Conservation (phyloP, 1,139 yeast species). For the Pneumocystis wakefieldiae region DNA sequence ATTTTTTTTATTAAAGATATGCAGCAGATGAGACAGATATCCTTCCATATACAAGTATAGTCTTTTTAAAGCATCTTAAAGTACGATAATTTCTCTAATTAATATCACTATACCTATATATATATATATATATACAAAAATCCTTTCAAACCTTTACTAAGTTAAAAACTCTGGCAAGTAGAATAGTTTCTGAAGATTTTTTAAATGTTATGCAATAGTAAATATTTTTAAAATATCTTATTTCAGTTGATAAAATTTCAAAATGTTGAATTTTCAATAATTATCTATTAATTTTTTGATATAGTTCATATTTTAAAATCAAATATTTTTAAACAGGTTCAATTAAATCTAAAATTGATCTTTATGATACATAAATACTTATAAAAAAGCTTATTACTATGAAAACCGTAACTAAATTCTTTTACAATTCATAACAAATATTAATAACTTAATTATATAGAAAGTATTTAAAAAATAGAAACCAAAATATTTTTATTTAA, state of each 20-base stretch:
- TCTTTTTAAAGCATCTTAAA: neutral
- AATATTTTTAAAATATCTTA: too few species aligned
- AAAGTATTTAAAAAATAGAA: neutral
- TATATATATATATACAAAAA: neutral
- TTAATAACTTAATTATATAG: neutral
- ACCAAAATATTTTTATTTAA: neutral
- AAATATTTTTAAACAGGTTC: neutral
- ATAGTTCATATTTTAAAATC: too few species aligned
- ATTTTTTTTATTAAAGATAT: neutral
- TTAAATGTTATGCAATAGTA: neutral
- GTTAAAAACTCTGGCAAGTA: neutral
- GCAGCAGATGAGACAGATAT: neutral
- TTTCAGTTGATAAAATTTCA: too few species aligned
- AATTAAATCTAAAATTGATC: too few species aligned
- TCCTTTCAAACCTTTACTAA: neutral
- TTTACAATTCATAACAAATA: neutral
- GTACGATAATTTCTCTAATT: neutral
- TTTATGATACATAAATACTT: neutral
- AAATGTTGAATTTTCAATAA: too few species aligned
- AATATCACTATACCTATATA: neutral
- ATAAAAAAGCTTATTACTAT: neutral
- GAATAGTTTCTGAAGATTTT: neutral
- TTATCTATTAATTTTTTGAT: too few species aligned
- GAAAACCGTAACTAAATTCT: neutral
- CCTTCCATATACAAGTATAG: conserved; percentile 1